These are phyloP conservation scores for Termitomyces bulborhizus DNA, from an alignment of 768 basidiomycete genomes.

Conservation along the genomic window DNA sequence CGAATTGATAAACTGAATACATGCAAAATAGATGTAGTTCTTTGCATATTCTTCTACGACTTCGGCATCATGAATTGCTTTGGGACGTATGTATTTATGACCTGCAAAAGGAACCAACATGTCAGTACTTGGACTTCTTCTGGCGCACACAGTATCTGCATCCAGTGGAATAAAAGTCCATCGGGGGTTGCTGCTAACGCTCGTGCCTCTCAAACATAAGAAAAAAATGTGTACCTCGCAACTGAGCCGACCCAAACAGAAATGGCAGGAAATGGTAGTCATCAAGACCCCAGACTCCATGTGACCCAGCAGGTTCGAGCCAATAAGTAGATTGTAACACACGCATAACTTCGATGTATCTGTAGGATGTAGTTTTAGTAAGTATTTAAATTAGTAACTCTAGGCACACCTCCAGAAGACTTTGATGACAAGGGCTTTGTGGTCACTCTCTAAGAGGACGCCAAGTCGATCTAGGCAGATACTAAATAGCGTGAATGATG, in stretches of 20 bases:
- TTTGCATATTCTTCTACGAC: conserved; percentile 88
- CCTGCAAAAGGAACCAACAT: conserved; percentile 29
- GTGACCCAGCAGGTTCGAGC: conserved; percentile 98
- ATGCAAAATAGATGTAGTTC: conserved; percentile 96
- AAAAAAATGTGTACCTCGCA: conserved; percentile 39
- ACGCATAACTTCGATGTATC: conserved; percentile 79
- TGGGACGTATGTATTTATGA: conserved; percentile 87
- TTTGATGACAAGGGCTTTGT: conserved; percentile 66
- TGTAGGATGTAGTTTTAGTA: conserved; percentile 40
- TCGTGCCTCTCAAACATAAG: too few relatives aligned
- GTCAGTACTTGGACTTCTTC: not conserved
- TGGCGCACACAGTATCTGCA: too few relatives aligned
- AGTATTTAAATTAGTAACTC: not conserved
- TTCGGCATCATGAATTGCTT: conserved; percentile 87
- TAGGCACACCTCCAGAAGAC: conserved; percentile 80
- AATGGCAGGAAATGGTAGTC: conserved; percentile 97
- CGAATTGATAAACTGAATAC: conserved; percentile 93
- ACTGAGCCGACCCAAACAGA: conserved; percentile 78
- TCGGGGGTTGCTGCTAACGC: not conserved
- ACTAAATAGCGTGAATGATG: conserved; percentile 32
- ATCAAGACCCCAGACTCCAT: conserved; percentile 96
- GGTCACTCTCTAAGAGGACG: conserved; percentile 57
- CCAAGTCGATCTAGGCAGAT: conserved; percentile 74
- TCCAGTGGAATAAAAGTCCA: not conserved
- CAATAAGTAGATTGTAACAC: conserved; percentile 89